Evolutionary conservation across 129 eudicot genomes (phyloP), one percentile per base, ranked within the genome.

Genomic region (Flaveria ramosissima): DNA sequence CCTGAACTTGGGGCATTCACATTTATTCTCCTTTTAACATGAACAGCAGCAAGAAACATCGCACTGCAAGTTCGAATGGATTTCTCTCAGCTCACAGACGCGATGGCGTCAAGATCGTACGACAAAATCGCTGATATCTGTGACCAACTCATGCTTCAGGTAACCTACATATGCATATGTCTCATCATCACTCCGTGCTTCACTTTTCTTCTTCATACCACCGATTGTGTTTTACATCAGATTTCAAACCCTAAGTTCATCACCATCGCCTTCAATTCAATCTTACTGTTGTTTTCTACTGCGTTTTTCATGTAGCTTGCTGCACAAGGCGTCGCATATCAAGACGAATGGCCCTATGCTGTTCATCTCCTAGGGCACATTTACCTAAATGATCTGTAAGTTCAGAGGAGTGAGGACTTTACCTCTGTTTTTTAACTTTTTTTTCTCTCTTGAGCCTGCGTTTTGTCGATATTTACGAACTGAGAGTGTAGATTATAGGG

Each of bases 261-360:
- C 1, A n/a, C 16, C 13, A 17, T 30, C 43, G 14, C 14, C 6
- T 72, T 15, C 2, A 32, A 14, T 30, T 72, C 20, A 14, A 15
- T 56, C 71, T 66, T 32, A 17, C 45, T 56, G 17, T 10, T 21
- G 6, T 21, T 55, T 36, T 60, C 3, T n/a, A 59, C 3, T 48
- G 19, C 9, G 7, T 36, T 36, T 70, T 26, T 43, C 21, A 59
- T 78, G 65, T 68, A 89, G 97, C 81, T 73, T 70, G 88, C 97
- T 77, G 73, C 92, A 1, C 78, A 89, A 76, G 97, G 96, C 46
- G 74, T 80, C 69, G 76, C 86, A 6, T 89, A 77, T 84, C 88
- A 85, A 32, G 92, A 89, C 17, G 92, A 92, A 43, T 92, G 97
- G 97, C 97, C 97, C 0, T 94, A 85, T 78, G 97, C 97, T 10